Conservation (phyloP, 768 basidiomycete species). For the Thelephora aurantiotincta region DNA sequence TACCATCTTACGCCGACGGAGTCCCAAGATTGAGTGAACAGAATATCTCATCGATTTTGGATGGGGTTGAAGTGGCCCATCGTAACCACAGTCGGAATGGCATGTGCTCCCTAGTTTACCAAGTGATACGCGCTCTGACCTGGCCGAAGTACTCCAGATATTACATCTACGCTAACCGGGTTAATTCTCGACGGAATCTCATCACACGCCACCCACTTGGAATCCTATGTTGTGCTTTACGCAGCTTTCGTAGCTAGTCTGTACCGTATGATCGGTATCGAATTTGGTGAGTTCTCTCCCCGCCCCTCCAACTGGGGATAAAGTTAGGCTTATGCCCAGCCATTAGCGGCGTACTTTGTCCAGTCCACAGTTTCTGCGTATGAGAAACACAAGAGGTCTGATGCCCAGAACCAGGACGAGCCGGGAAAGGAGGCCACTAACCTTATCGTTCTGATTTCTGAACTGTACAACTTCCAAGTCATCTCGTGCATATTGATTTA, state of each 20-base stretch:
- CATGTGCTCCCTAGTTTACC: conserved; percentile 17
- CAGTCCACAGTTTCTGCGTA: conserved; percentile 59
- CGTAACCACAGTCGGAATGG: conserved; percentile 68
- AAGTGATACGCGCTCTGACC: not conserved
- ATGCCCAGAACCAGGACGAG: conserved; percentile 14
- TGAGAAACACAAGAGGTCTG: conserved; percentile 28
- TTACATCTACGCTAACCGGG: conserved; percentile 63
- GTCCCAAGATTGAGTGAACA: conserved; percentile 70
- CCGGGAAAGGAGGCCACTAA: conserved; percentile 84
- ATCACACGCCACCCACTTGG: conserved; percentile 65
- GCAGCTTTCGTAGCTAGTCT: conserved; percentile 75
- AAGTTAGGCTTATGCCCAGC: conserved; percentile 1
- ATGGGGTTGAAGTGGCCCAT: conserved; percentile 64
- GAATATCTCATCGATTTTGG: conserved; percentile 66
- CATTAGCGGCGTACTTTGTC: conserved; percentile 66
- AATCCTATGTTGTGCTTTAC: conserved; percentile 81
- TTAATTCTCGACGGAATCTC: conserved; percentile 72
- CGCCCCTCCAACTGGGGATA: not conserved
- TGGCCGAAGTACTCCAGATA: conserved; percentile 34
- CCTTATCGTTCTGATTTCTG: conserved; percentile 73
- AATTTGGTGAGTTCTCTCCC: conserved; percentile 55
- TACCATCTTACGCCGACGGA: not conserved
- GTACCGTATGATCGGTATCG: conserved; percentile 70
- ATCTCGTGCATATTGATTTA: conserved; percentile 82
- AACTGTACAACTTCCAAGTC: conserved; percentile 94